Evolutionary conservation across 306 rosid genomes (phyloP), one percentile per base, ranked within the genome.

Genomic region (Prunus armeniaca): DNA sequence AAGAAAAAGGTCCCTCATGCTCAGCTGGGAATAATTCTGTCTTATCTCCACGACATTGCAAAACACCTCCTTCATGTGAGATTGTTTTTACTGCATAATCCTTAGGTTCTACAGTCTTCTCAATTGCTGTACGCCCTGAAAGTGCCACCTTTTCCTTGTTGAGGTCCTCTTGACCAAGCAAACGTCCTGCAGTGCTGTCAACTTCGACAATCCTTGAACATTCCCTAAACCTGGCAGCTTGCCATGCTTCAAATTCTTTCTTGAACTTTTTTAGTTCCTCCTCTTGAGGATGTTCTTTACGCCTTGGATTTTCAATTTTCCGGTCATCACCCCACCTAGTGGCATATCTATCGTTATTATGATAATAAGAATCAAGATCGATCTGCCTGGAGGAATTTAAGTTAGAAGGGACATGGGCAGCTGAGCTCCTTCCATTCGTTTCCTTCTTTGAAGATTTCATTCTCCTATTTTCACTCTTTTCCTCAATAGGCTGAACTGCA

Each of bases 221-320:
- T 82, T 92, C 94, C 79, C 78, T 85, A 73, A 91, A 86, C 85
- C 98, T 89, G 49, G 93, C 87, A 60, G 97, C 90, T 77, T 92
- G 99, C 86, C 87, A 96, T 67, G 92, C 97, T 87, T 90, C 99
- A 81, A 91, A 96, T 78, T 96, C 99, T 86, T 87, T 92, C 90
- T 91, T 91, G 79, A 96, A 96, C 83, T 87, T 92, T 79, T 91
- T 96, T 58, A 96, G 84, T 80, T 91, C 98, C 86, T 96, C 93
- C 78, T 96, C 99, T 78, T 92, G 99, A 69, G 98, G 99, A 89
- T 96, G 99, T 57, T 91, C 99, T 62, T 88, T 84, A 32, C 83
- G 92, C 81, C 80, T 86, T 50, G 89, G 87, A 76, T 86, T 80
- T 60, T 89, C 97, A 27, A 81, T 70, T 78, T 81, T 83, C 71